Conservation (phyloP, 352 stramenopile genomes). For the Phytophthora foliorum region DNA sequence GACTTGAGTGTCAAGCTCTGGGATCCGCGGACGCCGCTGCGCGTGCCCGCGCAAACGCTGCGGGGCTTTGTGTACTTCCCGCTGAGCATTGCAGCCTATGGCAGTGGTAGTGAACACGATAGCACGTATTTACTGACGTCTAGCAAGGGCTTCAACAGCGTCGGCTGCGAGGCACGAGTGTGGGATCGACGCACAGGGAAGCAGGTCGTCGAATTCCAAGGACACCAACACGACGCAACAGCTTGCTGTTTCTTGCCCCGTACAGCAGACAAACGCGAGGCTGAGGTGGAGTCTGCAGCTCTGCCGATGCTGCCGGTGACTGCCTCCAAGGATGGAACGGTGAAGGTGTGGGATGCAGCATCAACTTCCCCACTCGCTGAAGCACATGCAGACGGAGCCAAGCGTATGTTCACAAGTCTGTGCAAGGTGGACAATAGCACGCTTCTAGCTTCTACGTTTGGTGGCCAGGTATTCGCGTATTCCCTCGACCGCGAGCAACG, state of each 20-base stretch:
- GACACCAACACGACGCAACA: constrained; percentile 82
- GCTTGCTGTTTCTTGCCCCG: constrained; percentile 72
- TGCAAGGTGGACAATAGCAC: constrained; percentile 43
- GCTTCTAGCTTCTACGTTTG: constrained; percentile 70
- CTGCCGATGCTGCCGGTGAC: constrained; percentile 54
- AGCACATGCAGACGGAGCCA: constrained; percentile 49
- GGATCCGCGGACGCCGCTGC: constrained; percentile 67
- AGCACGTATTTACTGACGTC: constrained; percentile 78
- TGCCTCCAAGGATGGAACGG: constrained; percentile 82
- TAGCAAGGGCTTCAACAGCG: constrained; percentile 89
- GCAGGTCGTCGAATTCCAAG: constrained; percentile 63
- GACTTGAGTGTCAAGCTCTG: constrained; percentile 86
- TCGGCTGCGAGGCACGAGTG: constrained; percentile 79
- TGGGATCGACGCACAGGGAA: constrained; percentile 82
- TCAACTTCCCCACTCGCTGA: constrained; percentile 48
- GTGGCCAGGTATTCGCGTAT: constrained; percentile 57
- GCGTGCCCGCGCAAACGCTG: constrained; percentile 61
- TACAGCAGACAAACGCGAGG: constrained; percentile 11
- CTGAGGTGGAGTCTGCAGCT: constrained; percentile 9
- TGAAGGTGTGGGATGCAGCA: constrained; percentile 75
- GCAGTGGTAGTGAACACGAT: constrained; percentile 28
- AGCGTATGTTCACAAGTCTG: constrained; percentile 74
- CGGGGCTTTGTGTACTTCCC: constrained; percentile 87
- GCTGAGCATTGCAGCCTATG: constrained; percentile 56
- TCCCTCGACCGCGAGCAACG: constrained; percentile 38